A percentile compares a stretch with the other conserved stretches of the same genome.
These are phyloP conservation scores for Schwanniomyces sp. DNA, from an alignment of 805 yeast genomes.

Conservation along the genomic window DNA sequence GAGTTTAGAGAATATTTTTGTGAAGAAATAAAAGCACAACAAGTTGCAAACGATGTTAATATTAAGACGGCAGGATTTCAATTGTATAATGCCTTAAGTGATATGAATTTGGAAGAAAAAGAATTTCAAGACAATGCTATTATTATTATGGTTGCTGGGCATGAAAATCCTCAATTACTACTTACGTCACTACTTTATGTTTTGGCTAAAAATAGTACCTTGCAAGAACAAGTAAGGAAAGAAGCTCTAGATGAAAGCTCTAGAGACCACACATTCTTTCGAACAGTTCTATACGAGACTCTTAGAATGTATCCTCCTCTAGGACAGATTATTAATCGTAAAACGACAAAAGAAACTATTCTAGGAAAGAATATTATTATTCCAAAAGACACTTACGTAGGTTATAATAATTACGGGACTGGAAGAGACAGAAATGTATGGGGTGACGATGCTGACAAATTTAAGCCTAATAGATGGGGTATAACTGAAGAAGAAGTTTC, in stretches of 20 bases:
- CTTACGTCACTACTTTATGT: constrained; percentile 47
- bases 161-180: constrained; percentile 59
- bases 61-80: constrained; percentile 40
- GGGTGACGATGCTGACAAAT: constrained; percentile 45
- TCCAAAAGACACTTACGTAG: constrained; percentile 53
- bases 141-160: constrained; percentile 60
- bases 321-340: constrained; percentile 54
- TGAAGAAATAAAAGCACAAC: constrained; percentile 25
- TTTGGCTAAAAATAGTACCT: constrained; percentile 39
- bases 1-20: constrained; percentile 39
- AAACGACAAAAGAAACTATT: constrained; percentile 34
- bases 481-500: constrained; percentile 31
- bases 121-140: constrained; percentile 56
- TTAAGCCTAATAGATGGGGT: constrained; percentile 57
- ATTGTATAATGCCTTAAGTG: constrained; percentile 38
- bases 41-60: constrained; percentile 15
- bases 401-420: constrained; percentile 54
- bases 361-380: constrained; percentile 44
- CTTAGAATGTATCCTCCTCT: constrained; percentile 56
- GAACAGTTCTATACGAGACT: constrained; percentile 44
- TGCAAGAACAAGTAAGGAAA: constrained; percentile 31
- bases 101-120: constrained; percentile 37
- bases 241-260: constrained; percentile 4
- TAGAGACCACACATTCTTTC: constrained; percentile 12
- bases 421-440: constrained; percentile 46